Percentiles rank a stretch among this genome's conserved stretches.
phyloP scores from a whole-genome alignment of 768 basidiomycete genomes.

The Boletus insuetus region DNA sequence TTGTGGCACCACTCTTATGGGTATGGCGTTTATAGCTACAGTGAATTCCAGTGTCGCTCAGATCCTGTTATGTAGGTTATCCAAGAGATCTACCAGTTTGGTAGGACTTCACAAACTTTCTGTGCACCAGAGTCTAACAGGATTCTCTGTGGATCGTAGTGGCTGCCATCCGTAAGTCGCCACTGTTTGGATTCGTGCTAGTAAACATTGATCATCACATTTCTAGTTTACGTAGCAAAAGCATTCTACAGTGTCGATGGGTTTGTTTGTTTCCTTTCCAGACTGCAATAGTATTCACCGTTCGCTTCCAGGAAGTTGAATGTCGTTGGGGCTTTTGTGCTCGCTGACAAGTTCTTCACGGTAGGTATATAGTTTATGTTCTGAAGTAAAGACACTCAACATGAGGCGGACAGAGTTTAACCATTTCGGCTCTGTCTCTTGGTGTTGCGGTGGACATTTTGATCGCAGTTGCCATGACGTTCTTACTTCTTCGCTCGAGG shows the following conservation, averaged over 20 bases:
- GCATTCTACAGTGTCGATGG: slow-evolving; percentile 1
- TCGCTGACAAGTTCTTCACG: neutral
- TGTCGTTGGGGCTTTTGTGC: neutral
- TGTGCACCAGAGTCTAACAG: neutral
- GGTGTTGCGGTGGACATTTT: slow-evolving; percentile 7
- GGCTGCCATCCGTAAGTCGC: neutral
- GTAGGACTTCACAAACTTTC: neutral
- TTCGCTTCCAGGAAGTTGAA: neutral
- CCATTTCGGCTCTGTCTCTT: neutral
- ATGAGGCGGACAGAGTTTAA: neutral
- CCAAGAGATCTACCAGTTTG: slow-evolving; percentile 1
- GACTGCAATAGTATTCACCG: neutral
- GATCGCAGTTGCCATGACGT: slow-evolving; percentile 11
- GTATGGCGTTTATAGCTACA: neutral
- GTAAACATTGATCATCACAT: neutral
- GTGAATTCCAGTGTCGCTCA: neutral
- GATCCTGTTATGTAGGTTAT: neutral
- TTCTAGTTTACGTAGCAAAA: neutral
- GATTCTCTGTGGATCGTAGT: neutral
- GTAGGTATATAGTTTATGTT: slow-evolving; percentile 5
- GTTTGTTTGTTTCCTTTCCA: slow-evolving; percentile 2
- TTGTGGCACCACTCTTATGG: slow-evolving; percentile 5
- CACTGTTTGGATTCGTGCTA: neutral
- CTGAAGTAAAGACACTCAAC: neutral
- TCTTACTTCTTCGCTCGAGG: slow-evolving; percentile 1